These are phyloP conservation scores for Aspergillus ustus DNA, from an alignment of 2,329 filamentous ascomycete species.

Conservation along the genomic window DNA sequence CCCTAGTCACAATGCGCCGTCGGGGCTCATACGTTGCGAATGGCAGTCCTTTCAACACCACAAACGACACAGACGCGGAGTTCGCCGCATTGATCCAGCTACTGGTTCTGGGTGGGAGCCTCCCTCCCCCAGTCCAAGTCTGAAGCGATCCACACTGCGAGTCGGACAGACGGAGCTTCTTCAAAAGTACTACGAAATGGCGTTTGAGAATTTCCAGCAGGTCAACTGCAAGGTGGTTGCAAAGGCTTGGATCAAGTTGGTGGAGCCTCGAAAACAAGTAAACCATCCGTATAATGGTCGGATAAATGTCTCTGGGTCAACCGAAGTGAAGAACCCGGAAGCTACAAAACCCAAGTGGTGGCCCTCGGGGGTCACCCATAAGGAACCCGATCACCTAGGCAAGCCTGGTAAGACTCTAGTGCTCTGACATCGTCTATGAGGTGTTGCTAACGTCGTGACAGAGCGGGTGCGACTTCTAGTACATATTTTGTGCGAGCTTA, in stretches of 20 bases:
- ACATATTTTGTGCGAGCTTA: conserved; percentile 46
- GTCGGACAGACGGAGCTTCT: conserved; percentile 34
- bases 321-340: conserved; percentile 45
- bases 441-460: conserved; percentile 19
- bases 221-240: conserved; percentile 47
- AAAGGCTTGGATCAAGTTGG: conserved; percentile 49
- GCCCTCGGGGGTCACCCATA: conserved; percentile 46
- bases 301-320: conserved; percentile 23
- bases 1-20: conserved; percentile 21
- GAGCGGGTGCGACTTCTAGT: conserved; percentile 46
- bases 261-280: conserved; percentile 51
- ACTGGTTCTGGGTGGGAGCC: conserved; percentile 22
- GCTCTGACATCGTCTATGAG: neutral
- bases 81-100: conserved; percentile 24
- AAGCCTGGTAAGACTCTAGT: conserved; percentile 42
- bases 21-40: conserved; percentile 38
- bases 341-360: conserved; percentile 48
- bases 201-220: conserved; percentile 47
- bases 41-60: conserved; percentile 35
- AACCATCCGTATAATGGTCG: conserved; percentile 52
- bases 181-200: conserved; percentile 42
- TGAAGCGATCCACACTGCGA: conserved; percentile 33
- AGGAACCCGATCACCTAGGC: conserved; percentile 51
- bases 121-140: conserved; percentile 26
- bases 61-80: conserved; percentile 32